Percentiles rank a stretch among this genome's conserved stretches.
Conservation (phyloP, 176 grass and related monocot species). For the Carex pumila region DNA sequence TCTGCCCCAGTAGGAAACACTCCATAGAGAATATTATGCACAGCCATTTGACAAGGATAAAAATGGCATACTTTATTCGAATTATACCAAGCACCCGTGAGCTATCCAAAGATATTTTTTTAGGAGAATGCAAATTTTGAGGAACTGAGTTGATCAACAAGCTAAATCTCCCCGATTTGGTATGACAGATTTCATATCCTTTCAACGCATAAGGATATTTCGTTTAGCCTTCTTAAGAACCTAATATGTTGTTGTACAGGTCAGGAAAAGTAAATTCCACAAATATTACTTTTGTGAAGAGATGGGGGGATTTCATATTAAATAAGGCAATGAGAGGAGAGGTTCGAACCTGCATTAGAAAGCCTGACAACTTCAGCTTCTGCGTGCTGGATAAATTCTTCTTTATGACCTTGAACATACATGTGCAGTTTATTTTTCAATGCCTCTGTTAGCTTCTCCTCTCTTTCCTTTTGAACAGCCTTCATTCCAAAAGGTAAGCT, state of each 20-base stretch:
- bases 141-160: not conserved
- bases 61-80: not conserved
- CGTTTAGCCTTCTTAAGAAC: not conserved
- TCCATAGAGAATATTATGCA: not conserved
- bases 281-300: not conserved
- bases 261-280: not conserved
- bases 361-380: slow-evolving; percentile 80
- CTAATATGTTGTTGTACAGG: not conserved
- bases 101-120: not conserved
- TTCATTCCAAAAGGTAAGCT: slow-evolving; percentile 22
- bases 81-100: not conserved
- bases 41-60: not conserved
- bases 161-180: not conserved
- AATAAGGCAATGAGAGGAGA: not conserved
- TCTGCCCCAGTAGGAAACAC: not conserved
- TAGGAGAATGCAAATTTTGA: not conserved
- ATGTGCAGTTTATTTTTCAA: slow-evolving; percentile 62
- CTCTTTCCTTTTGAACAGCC: slow-evolving; percentile 90
- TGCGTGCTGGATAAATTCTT: slow-evolving; percentile 53
- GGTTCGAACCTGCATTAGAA: slow-evolving; percentile 61
- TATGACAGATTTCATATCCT: not conserved
- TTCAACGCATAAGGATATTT: not conserved
- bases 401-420: slow-evolving; percentile 86
- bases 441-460: slow-evolving; percentile 78
- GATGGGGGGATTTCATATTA: not conserved